Conservation (phyloP, 2,329 filamentous ascomycete species). For the Fusarium equiseti region DNA sequence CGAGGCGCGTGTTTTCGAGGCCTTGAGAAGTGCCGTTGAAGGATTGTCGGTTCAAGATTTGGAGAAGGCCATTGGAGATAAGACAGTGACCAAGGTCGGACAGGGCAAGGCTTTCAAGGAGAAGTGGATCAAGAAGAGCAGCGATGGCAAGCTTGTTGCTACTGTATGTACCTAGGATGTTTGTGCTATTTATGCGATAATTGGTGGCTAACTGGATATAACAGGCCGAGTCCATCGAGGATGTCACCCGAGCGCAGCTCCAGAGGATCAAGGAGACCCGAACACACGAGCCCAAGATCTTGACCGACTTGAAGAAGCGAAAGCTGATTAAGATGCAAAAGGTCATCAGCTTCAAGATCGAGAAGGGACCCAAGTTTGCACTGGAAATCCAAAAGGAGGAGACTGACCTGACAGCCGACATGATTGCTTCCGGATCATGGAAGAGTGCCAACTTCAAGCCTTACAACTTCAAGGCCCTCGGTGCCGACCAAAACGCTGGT, state of each 20-base stretch:
- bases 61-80: slow-evolving; percentile 76
- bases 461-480: slow-evolving; percentile 79
- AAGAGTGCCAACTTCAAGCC: slow-evolving; percentile 91
- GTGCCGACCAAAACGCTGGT: slow-evolving; percentile 70
- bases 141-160: slow-evolving; percentile 67
- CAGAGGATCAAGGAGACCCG: slow-evolving; percentile 77
- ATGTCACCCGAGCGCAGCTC: slow-evolving; percentile 82
- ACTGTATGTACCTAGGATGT: slow-evolving; percentile 55
- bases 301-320: slow-evolving; percentile 89
- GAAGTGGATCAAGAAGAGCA: slow-evolving; percentile 76
- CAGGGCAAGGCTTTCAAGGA: slow-evolving; percentile 93
- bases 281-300: slow-evolving; percentile 79
- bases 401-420: slow-evolving; percentile 93
- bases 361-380: slow-evolving; percentile 89
- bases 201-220: slow-evolving; percentile 10
- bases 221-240: slow-evolving; percentile 79
- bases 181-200: background rate
- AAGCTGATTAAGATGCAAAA: slow-evolving; percentile 89
- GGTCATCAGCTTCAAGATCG: slow-evolving; percentile 84
- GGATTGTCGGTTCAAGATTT: slow-evolving; percentile 85
- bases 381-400: slow-evolving; percentile 91
- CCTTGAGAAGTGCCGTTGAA: slow-evolving; percentile 77
- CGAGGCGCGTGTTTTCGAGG: slow-evolving; percentile 85
- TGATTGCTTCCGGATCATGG: slow-evolving; percentile 90
- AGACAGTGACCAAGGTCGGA: slow-evolving; percentile 83